Conservation (phyloP, 345 rosid genomes). For the Litchi chinensis region DNA sequence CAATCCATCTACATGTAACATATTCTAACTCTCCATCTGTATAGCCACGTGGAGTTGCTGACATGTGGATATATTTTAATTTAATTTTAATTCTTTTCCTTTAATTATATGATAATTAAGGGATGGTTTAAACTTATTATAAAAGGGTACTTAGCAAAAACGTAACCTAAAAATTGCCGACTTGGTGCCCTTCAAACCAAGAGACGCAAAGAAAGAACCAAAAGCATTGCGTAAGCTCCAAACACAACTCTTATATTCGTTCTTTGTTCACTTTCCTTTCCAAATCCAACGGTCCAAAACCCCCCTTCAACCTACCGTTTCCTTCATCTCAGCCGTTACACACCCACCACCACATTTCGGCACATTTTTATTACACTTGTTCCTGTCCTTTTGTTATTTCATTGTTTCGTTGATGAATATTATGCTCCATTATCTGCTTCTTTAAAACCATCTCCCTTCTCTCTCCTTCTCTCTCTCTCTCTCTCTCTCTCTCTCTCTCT, state of each 20-base stretch:
- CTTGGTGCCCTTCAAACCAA: conserved; percentile 21
- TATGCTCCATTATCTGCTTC: conserved; percentile 21
- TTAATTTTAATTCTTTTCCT: no score
- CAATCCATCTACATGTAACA: no score
- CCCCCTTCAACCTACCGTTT: conserved; percentile 39
- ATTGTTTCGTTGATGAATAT: conserved; percentile 27
- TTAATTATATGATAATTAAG: background rate
- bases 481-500: background rate
- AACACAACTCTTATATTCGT: conserved; percentile 5
- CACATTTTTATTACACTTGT: conserved; percentile 18
- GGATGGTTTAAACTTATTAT: background rate
- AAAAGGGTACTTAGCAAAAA: conserved; percentile 13
- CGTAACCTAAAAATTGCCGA: conserved; percentile 20
- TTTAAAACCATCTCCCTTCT: conserved; percentile 4
- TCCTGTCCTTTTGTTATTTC: conserved; percentile 18
- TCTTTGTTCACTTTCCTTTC: background rate
- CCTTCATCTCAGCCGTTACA: conserved; percentile 29
- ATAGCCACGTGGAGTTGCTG: no score
- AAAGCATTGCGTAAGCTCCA: conserved; percentile 33
- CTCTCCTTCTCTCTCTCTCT: conserved; percentile 4
- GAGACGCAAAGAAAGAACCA: conserved; percentile 32
- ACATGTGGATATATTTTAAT: no score
- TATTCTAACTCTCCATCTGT: no score
- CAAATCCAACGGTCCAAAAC: conserved; percentile 37
- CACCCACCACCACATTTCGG: background rate